Evolutionary conservation across 441 rosid species (phyloP), one percentile per base, ranked within the genome.

Genomic region (Gossypium schwendimanii): DNA sequence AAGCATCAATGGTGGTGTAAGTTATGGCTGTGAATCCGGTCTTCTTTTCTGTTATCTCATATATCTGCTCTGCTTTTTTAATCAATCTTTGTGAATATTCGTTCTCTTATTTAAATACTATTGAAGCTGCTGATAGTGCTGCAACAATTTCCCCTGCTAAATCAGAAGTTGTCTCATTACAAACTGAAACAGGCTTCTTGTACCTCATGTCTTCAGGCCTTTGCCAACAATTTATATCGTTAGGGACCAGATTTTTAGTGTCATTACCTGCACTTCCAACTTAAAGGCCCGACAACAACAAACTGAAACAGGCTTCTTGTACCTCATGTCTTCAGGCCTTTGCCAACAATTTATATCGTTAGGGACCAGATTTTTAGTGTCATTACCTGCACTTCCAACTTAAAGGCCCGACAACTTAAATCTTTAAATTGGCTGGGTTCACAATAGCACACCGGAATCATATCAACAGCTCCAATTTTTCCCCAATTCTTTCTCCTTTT

Each of bases 151-250:
- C 90, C 28, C 90, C 91, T 3, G 85, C 88, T 36, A 87, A 73
- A 72, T 86, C 94, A 10, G 87, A 76, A 65, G 90, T 90, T 24
- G 76, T 44, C 50, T 45, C 62, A 54, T 77, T 75, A 41, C 91
- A 86, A 55, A 44, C 33, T 3, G 83, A 86, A 54, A 84, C 85
- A 0, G 84, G 84, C 66, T 91, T 82, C 63, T 10, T 20, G 73
- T 81, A 81, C 67, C 45, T 79, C 89, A 84, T 87, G 73, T 87
- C 88, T 71, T 89, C 94, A 8, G 94, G 91, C 70, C 86, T 84
- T 75, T 84, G 86, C 91, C 91, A 89, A 78, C 90, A 89, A 63
- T 45, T 85, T 31, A 79, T 71, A 52, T 88, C 87, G 21, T 76
- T 78, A 17, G 77, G 63, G 0, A 63, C 77, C 20, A 0, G 8